These are phyloP conservation scores for Phialophora tarda DNA, from an alignment of 2,329 filamentous ascomycete species.

Conservation along the genomic window DNA sequence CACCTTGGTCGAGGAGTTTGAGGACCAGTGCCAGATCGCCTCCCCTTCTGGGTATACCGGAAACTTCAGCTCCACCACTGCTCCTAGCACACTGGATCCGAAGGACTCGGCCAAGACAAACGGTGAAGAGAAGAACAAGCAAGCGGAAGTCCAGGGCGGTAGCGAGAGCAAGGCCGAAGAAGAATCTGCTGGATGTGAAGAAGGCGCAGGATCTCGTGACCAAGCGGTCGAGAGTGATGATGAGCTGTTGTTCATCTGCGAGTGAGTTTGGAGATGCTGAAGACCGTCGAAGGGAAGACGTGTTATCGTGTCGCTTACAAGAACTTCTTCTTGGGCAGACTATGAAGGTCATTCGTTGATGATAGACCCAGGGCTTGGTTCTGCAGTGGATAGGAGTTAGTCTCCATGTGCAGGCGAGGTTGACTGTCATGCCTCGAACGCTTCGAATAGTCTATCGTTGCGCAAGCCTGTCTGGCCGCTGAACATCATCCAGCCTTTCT, in stretches of 20 bases:
- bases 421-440: not conserved
- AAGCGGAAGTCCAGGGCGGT: not conserved
- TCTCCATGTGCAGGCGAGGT: not conserved
- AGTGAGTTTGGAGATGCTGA: not conserved
- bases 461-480: not conserved
- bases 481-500: slow-evolving; percentile 8
- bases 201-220: not conserved
- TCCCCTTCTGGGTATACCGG: not conserved
- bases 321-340: not conserved
- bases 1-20: slow-evolving; percentile 2
- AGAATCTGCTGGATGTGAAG: not conserved
- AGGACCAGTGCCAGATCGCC: not conserved
- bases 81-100: not conserved
- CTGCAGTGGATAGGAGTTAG: not conserved
- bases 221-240: not conserved
- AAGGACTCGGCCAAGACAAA: not conserved
- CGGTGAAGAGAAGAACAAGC: not conserved
- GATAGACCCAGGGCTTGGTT: not conserved
- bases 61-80: not conserved
- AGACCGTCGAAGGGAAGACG: not conserved
- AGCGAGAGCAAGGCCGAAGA: not conserved
- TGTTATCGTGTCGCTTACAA: not conserved
- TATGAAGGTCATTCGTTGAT: not conserved
- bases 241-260: not conserved
- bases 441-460: not conserved